These are phyloP conservation scores for Emiliania huxleyi DNA, from an alignment of 78 protist species.

Conservation along the genomic window DNA sequence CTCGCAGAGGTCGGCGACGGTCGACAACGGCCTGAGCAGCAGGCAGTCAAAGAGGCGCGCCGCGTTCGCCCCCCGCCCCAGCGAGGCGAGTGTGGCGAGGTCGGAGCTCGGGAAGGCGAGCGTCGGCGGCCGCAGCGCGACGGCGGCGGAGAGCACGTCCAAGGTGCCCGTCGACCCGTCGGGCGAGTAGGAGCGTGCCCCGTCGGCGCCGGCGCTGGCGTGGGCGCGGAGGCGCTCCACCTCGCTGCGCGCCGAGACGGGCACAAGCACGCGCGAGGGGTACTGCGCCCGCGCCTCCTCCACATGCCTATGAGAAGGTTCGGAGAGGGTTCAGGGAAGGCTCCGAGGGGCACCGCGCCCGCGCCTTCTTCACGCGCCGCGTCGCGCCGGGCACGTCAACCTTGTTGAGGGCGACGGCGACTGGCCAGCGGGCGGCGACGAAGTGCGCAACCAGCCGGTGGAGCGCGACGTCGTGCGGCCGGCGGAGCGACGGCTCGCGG, in stretches of 20 bases:
- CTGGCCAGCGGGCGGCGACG: conserved; percentile 69
- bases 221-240: not conserved
- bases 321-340: no score
- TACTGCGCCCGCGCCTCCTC: not conserved
- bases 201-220: not conserved
- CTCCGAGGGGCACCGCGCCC: no score
- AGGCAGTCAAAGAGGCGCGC: conserved; percentile 56
- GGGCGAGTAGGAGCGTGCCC: not conserved
- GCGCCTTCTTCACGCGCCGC: no score
- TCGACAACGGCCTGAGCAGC: conserved; percentile 54
- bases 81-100: not conserved
- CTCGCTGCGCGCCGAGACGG: conserved; percentile 20
- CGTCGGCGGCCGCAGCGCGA: conserved; percentile 8
- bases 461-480: conserved; percentile 34
- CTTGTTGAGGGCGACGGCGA: conserved; percentile 62
- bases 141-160: not conserved
- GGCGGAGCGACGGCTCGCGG: not conserved
- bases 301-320: not conserved
- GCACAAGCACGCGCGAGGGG: not conserved
- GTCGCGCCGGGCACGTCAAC: conserved; percentile 35
- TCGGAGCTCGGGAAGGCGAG: conserved; percentile 25
- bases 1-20: conserved; percentile 47
- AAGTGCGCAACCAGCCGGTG: conserved; percentile 65
- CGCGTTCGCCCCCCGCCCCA: conserved; percentile 44
- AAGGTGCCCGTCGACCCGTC: not conserved